Evolutionary conservation across 257 asterid species (phyloP).

Genomic region (Solanum neorickii): DNA sequence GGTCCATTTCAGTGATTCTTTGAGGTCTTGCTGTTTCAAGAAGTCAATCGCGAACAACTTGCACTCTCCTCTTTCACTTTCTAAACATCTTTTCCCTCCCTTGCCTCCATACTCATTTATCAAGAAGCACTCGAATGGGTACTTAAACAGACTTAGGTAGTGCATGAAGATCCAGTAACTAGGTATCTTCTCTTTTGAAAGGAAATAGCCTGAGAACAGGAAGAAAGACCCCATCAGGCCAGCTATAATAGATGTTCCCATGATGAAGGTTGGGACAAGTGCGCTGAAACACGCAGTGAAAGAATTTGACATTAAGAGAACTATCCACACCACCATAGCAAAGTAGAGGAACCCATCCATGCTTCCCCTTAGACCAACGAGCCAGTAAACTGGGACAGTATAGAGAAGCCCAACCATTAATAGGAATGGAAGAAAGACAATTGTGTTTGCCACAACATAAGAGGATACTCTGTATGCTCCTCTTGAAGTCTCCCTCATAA

Average conservation of each 20-base stretch:
- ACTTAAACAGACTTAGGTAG: slow-evolving; percentile 73
- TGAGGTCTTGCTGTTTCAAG: slow-evolving; percentile 48
- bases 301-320: slow-evolving; percentile 67
- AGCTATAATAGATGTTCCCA: slow-evolving; percentile 76
- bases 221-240: slow-evolving; percentile 91
- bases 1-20: slow-evolving; percentile 53
- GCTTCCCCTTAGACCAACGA: slow-evolving; percentile 56
- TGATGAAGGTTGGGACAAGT: slow-evolving; percentile 74
- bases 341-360: slow-evolving; percentile 61
- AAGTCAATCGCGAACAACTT: slow-evolving; percentile 37
- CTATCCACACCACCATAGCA: slow-evolving; percentile 55
- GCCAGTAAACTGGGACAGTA: slow-evolving; percentile 61
- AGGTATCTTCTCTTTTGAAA: slow-evolving; percentile 48
- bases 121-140: slow-evolving; percentile 75
- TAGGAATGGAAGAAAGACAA: slow-evolving; percentile 64
- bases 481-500: slow-evolving; percentile 54
- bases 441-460: slow-evolving; percentile 59
- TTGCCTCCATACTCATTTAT: slow-evolving; percentile 75
- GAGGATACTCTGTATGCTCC: slow-evolving; percentile 87
- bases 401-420: slow-evolving; percentile 45
- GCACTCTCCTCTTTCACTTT: slow-evolving; percentile 33
- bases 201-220: slow-evolving; percentile 80
- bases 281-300: slow-evolving; percentile 83
- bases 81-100: slow-evolving; percentile 45
- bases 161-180: slow-evolving; percentile 80